These are phyloP conservation scores for Syzygium aqueum DNA, from an alignment of 345 rosid genomes.

Conservation along the genomic window DNA sequence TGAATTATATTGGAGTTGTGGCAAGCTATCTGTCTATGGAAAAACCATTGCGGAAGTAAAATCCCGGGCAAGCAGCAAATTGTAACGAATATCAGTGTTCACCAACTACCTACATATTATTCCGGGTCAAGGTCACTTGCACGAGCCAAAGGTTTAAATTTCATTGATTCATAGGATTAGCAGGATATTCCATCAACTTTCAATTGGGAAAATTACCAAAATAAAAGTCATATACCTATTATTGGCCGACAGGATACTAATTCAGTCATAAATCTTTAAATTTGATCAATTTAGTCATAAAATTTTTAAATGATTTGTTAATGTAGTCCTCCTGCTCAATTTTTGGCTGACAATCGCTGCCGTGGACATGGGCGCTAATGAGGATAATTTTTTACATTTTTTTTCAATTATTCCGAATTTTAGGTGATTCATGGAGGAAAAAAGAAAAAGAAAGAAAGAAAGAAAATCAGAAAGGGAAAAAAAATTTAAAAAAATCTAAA, in stretches of 20 bases:
- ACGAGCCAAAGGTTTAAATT: not conserved
- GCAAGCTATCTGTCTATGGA: too few species aligned
- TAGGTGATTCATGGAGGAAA: not conserved
- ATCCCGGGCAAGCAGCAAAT: not conserved
- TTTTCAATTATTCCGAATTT: not conserved
- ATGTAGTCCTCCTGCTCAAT: not conserved
- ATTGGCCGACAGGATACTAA: too few species aligned
- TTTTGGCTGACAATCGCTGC: not conserved
- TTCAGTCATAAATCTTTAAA: not conserved
- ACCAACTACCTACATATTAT: not conserved
- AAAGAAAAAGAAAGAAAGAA: too few species aligned
- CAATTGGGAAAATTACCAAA: not conserved
- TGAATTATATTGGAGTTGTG: too few species aligned
- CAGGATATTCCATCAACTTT: not conserved
- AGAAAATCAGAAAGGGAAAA: not conserved
- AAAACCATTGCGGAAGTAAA: not conserved
- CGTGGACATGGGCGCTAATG: accelerated
- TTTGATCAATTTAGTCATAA: accelerated
- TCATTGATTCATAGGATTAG: not conserved
- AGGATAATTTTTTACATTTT: not conserved
- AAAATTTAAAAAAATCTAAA: not conserved
- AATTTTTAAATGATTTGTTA: not conserved
- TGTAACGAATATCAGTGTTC: not conserved
- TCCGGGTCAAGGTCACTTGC: not conserved
- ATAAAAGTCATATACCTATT: too few species aligned